A percentile compares a stretch with the other conserved stretches of the same genome.
Evolutionary conservation across 2,329 filamentous ascomycete genomes (phyloP).

Genomic region (Trichoderma arundinaceum): DNA sequence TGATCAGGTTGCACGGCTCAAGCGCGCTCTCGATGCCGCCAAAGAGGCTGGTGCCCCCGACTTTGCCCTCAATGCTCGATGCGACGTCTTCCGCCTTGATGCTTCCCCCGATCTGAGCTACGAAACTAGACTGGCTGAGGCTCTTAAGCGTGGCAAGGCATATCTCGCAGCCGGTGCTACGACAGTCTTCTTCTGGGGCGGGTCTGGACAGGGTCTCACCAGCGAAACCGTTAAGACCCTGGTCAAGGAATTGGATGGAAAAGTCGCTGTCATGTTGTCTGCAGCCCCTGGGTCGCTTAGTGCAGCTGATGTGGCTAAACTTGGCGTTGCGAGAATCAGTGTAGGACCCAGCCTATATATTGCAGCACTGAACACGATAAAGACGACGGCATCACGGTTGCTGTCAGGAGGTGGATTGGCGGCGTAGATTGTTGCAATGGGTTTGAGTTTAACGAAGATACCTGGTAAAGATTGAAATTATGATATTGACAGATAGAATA

Average conservation of each 20-base stretch:
- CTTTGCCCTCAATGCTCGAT: constrained; percentile 64
- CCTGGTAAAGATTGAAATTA: no score
- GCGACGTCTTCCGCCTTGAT: constrained; percentile 55
- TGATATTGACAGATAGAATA: no score
- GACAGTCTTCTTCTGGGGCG: constrained; percentile 67
- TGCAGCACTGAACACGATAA: constrained; percentile 48
- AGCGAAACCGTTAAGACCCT: constrained; percentile 54
- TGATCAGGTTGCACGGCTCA: constrained; percentile 56
- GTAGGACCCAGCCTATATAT: constrained; percentile 56
- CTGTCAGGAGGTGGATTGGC: constrained; percentile 37
- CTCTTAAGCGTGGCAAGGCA: constrained; percentile 59
- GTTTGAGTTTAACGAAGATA: no score
- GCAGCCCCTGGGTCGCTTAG: constrained; percentile 48
- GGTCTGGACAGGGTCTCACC: constrained; percentile 47
- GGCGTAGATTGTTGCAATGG: neutral
- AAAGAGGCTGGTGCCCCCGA: constrained; percentile 55
- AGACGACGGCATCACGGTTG: constrained; percentile 43
- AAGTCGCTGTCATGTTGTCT: constrained; percentile 55
- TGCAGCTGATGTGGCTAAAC: constrained; percentile 50
- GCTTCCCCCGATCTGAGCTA: constrained; percentile 40
- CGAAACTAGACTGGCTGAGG: constrained; percentile 52
- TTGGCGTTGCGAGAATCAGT: constrained; percentile 62
- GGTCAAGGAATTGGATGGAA: constrained; percentile 55
- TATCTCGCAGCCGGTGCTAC: constrained; percentile 64
- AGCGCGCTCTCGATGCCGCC: constrained; percentile 50